Evolutionary conservation across 2,329 filamentous ascomycete species (phyloP), one percentile per base, ranked within the genome.

Genomic region (Pseudogymnoascus sp.): DNA sequence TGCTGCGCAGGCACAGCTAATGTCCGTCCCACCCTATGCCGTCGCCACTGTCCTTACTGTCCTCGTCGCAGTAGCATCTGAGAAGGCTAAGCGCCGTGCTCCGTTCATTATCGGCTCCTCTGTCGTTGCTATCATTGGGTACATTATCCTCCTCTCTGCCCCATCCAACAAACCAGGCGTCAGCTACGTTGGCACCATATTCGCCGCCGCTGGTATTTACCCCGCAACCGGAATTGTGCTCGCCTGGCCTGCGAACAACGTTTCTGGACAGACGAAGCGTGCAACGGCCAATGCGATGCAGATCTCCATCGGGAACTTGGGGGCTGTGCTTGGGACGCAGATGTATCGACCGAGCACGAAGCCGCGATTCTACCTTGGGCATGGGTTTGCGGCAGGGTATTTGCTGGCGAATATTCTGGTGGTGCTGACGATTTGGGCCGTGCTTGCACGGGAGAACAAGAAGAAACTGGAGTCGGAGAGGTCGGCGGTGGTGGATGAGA

Each of bases 191-290:
- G 85, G 85, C 2, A 86, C 83, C 0, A 84, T 88, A 71, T 83
- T 89, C 66, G 84, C 85, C 0, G 84, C 85, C 0, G 85, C 81
- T 0, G 88, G 88, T 0, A 89, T 90, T 67, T 90, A 89, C 71
- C 86, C 87, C 0, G 82, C 84, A 0, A 82, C 80, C 0, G 85
- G 86, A 0, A 79, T 89, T 2, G 82, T 85, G 0, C 77, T 90
- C 0, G 85, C 84, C 0, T 90, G 88, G 87, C 85, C 87, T 0
- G 87, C 87, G 1, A 89, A 88, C 72, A 90, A 90, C 65, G 85
- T 90, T 0, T 86, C 85, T 0, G 86, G 86, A 0, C 86, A 90
- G 74, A 89, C 86, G 0, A 90, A 90, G 74, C 79, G 88, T 0
- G 85, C 85, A 0, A 84, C 86, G 3, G 85, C 84, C 2, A 89